Evolutionary conservation across 768 basidiomycete species (phyloP), one percentile per base, ranked within the genome.

Genomic region (Phaeotremella fagi): DNA sequence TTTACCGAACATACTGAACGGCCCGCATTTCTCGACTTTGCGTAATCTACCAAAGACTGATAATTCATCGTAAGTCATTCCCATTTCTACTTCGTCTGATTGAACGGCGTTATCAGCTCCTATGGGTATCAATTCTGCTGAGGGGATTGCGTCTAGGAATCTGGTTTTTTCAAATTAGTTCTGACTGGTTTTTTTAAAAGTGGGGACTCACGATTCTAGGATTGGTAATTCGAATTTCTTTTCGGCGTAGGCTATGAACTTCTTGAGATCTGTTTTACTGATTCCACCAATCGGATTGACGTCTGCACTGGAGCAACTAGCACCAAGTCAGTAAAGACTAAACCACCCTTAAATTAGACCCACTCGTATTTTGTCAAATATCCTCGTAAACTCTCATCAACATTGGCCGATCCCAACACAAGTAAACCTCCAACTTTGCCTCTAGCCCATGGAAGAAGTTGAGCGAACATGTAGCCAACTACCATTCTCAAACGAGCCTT

Each of bases 341-440:
- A n/a, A n/a, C 22, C 38, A 41, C 16, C 31, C 31, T 16, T 33
- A 7, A 33, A 33, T 9, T 27, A 3, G 5, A 57, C 71, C 54
- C 86, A 98, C 72, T 99, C 95, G 71, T 98, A 98, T 77, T 99
- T 98, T 0, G 95, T 99, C 55, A 95, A 77, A 73, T 98, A 99
- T 4, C 95, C 95, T 48, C 95, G 83, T 52, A 98, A 80, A 77
- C 92, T 94, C 78, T 98, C 95, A 66, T 99, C 95, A 1, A 99
- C 95, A 68, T 98, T 98, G 16, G 95, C 92, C 59, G 89, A 92
- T 1, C 95, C 95, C n/a, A 98, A 80, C 1, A 98, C 95, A 23
- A 98, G 82, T 29, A 99, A 75, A 4, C 90, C 89, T 0, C 95
- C 95, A 35, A 75, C 74, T 66, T 82, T 82, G 0, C 91, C 90